Base-by-base conservation (phyloP, 805 yeast genomes). In the Yarrowia osloensis region DNA sequence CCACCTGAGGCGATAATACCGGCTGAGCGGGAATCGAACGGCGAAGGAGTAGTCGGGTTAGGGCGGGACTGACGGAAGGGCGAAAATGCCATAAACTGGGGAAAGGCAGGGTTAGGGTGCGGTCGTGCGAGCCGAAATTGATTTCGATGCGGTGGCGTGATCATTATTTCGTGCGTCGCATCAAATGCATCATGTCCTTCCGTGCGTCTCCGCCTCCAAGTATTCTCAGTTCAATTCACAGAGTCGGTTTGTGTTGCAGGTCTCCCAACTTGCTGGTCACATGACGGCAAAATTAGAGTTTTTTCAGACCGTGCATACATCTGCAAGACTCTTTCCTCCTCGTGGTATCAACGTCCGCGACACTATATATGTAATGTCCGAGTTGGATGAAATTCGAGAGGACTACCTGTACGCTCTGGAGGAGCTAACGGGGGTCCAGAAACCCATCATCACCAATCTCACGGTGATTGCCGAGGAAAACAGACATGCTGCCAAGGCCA, bases 401-500 rank as follows among this genome's bases (percentile, higher is more conserved):
- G 97, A 93, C 76, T 94, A 88, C 76, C 83, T 84, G 47, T 84
- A 84, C 70, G 86, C 92, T 35, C 80, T 94, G 47, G 83, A 83
- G 37, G 95, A 90, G 68, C 81, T 95, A 69, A 91, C 97, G 4
- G 88, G 89, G 78, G 93, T 92, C 76, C 91, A 97, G 8, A 82
- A 91, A 68, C 98, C 98, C 12, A 90, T 93, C 66, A 95, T 95
- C 69, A 88, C 90, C 44, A 89, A 86, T 50, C 81, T 93, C 73
- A 95, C 98, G 9, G 82, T 85, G 46, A 84, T 92, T 66, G 98
- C 99, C 2, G 89, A 86, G 71, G 98, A 95, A 74, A 91, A 91
- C 75, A 83, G 86, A 22, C 84, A 84, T 52, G 86, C 84, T 66
- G 97, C 98, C 9, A 85, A 85, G 65, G 90, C 88, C 59, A 90